Evolutionary conservation across 1,284 basidiomycete species (phyloP).

Genomic region (Malassezia sympodialis): DNA sequence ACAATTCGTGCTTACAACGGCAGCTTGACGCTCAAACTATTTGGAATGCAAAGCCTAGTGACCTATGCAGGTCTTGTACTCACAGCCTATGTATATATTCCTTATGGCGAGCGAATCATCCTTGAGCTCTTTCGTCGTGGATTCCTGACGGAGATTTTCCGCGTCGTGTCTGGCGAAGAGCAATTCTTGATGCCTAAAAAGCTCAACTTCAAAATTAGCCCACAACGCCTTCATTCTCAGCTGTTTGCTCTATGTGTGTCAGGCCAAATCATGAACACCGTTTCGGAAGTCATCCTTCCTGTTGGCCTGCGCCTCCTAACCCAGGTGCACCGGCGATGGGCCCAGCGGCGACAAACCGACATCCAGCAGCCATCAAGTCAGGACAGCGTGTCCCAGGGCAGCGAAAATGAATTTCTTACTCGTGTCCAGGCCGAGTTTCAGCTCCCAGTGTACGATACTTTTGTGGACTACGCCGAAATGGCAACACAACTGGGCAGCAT

Average conservation of each 20-base stretch:
- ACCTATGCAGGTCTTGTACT: constrained; percentile 57
- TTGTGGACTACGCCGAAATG: constrained; percentile 83
- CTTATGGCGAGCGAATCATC: constrained; percentile 44
- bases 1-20: constrained; percentile 66
- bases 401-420: constrained; percentile 65
- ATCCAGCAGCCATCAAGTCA: not conserved
- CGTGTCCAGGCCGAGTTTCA: constrained; percentile 66
- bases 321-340: constrained; percentile 1
- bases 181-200: constrained; percentile 18
- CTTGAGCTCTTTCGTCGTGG: constrained; percentile 33
- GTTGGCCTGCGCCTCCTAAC: constrained; percentile 54
- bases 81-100: constrained; percentile 46
- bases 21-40: constrained; percentile 81
- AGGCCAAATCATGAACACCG: constrained; percentile 72
- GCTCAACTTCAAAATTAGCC: constrained; percentile 50
- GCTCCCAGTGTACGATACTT: constrained; percentile 62
- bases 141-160: constrained; percentile 29
- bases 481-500: constrained; percentile 72
- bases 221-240: constrained; percentile 69
- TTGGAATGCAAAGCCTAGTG: constrained; percentile 75
- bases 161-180: constrained; percentile 28
- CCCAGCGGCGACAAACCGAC: constrained; percentile 11
- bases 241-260: constrained; percentile 92
- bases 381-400: constrained; percentile 26
- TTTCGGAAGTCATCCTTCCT: constrained; percentile 74